phyloP scores from a whole-genome alignment of 2,329 filamentous ascomycete species.

The Macrophomina tecta region DNA sequence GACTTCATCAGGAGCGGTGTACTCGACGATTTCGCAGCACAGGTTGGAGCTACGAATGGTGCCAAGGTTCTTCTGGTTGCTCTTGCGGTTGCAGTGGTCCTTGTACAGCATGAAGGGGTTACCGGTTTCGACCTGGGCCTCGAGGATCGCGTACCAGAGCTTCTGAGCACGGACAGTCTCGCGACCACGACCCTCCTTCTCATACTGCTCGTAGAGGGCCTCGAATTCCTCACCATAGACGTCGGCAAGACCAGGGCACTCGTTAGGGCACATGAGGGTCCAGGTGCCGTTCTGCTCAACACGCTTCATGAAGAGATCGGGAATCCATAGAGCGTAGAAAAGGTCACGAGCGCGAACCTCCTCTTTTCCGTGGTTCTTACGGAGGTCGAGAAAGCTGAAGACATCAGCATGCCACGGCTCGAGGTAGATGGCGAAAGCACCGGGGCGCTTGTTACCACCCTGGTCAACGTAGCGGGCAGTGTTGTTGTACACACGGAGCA shows the following conservation, averaged over 20 bases:
- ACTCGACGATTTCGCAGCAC: conserved; percentile 98
- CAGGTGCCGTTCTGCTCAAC: conserved; percentile 96
- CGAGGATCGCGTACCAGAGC: conserved; percentile 98
- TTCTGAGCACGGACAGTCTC: conserved; percentile 97
- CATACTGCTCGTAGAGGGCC: conserved; percentile 90
- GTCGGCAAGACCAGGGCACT: conserved; percentile 92
- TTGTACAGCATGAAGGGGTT: conserved; percentile 99
- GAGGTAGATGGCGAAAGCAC: conserved; percentile 97
- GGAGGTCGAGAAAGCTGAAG: conserved; percentile 94
- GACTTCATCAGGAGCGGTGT: conserved; percentile 95
- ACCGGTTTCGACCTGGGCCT: conserved; percentile 97
- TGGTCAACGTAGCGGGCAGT: conserved; percentile 98
- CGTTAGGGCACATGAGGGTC: conserved; percentile 98
- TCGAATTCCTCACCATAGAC: conserved; percentile 98
- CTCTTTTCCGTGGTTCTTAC: conserved; percentile 99
- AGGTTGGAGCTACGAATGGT: conserved; percentile 98
- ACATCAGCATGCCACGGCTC: conserved; percentile 99
- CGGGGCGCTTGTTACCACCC: conserved; percentile 98
- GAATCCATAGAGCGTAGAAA: conserved; percentile 98
- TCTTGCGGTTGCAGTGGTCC: conserved; percentile 97
- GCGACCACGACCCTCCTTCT: conserved; percentile 83
- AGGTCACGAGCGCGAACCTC: conserved; percentile 95
- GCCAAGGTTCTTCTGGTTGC: conserved; percentile 99
- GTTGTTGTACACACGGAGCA: conserved; percentile 99
- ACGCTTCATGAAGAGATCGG: conserved; percentile 99